Conservation (phyloP, 768 basidiomycete species). For the Coprinopsis marcescibilis region DNA sequence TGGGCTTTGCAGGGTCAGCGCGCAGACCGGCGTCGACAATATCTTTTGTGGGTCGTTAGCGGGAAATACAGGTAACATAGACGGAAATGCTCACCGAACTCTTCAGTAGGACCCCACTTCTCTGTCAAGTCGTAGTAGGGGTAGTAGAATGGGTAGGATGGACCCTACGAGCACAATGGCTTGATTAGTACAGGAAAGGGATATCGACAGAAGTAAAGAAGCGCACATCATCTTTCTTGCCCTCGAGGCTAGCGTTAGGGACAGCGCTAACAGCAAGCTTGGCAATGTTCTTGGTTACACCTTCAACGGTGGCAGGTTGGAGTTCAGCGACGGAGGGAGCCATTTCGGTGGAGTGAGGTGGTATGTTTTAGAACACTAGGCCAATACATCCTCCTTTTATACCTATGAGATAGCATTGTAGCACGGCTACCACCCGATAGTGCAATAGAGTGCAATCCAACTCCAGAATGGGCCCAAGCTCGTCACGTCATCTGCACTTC, state of each 20-base stretch:
- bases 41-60: conserved; percentile 27
- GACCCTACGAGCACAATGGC: conserved; percentile 22
- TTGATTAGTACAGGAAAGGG: conserved; percentile 29
- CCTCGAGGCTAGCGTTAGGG: background rate
- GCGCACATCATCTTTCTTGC: background rate
- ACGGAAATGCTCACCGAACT: conserved; percentile 37
- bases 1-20: conserved; percentile 44
- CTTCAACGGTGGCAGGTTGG: background rate
- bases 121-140: conserved; percentile 42
- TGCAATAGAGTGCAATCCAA: too few species aligned
- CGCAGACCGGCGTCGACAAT: conserved; percentile 38
- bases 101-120: conserved; percentile 44
- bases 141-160: conserved; percentile 45
- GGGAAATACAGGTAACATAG: too few species aligned
- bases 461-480: too few species aligned
- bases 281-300: background rate
- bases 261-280: conserved; percentile 1
- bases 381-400: too few species aligned
- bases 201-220: background rate
- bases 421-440: too few species aligned
- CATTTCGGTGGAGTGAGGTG: background rate
- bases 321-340: conserved; percentile 10
- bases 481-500: too few species aligned
- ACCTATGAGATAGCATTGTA: too few species aligned
- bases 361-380: too few species aligned